A percentile compares a stretch with the other conserved stretches of the same genome.
Conservation (phyloP, 176 grass and related monocot genomes). For the Leersia perrieri region DNA sequence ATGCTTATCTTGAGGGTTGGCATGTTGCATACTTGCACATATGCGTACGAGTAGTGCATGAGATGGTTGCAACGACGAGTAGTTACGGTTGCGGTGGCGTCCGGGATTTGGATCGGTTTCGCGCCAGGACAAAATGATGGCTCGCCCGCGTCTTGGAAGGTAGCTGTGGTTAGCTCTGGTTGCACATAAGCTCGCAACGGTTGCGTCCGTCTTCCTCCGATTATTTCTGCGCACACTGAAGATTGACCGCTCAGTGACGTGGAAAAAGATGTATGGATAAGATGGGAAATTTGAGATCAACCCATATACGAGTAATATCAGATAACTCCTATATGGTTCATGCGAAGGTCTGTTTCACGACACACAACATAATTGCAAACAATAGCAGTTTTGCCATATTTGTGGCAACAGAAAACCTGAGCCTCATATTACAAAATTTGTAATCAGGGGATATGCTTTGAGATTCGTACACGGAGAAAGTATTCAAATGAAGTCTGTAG, state of each 20-base stretch:
- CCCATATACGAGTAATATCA: no score
- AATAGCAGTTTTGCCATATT: no score
- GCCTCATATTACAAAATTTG: no score
- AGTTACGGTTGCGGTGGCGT: neutral
- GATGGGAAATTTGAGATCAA: no score
- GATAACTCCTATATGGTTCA: no score
- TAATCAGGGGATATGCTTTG: no score
- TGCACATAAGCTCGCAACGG: conserved; percentile 15
- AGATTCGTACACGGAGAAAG: no score
- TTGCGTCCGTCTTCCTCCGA: conserved; percentile 33
- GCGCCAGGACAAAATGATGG: neutral
- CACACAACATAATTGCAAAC: no score
- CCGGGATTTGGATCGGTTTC: conserved; percentile 15
- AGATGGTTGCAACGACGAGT: conserved; percentile 14
- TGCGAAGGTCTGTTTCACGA: no score
- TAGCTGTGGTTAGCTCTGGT: conserved; percentile 31
- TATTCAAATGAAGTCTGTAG: no score
- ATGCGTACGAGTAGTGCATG: neutral
- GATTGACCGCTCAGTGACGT: neutral
- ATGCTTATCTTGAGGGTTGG: conserved; percentile 36
- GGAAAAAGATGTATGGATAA: no score
- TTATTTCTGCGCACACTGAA: neutral
- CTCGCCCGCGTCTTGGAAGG: conserved; percentile 26
- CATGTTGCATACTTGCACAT: neutral
- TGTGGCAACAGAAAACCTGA: no score